These are phyloP conservation scores for Physcomitrium patens DNA, from an alignment of 225 moss, liverwort and hornwort genomes.

Conservation along the genomic window DNA sequence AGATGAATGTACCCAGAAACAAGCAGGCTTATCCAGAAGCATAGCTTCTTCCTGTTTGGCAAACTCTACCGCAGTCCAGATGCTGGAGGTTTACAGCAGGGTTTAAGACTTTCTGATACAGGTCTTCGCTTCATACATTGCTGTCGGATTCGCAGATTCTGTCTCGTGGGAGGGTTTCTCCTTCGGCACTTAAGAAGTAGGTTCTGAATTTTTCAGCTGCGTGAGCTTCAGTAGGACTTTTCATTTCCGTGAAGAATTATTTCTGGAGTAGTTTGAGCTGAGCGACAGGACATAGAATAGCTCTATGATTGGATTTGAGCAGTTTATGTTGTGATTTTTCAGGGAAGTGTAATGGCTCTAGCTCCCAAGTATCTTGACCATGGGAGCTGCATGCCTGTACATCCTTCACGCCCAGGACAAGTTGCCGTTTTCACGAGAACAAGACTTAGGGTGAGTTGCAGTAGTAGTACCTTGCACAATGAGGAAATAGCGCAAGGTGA, in stretches of 20 bases:
- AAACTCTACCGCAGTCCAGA: background rate
- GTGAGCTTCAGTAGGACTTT: background rate
- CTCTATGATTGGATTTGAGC: slow-evolving; percentile 9
- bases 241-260: too few relatives aligned
- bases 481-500: slow-evolving; percentile 38
- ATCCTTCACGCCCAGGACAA: slow-evolving; percentile 26
- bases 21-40: slow-evolving; percentile 47
- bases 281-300: background rate
- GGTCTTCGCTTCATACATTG: background rate
- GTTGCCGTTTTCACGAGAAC: slow-evolving; percentile 14
- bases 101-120: slow-evolving; percentile 40
- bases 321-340: slow-evolving; percentile 23
- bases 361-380: slow-evolving; percentile 47
- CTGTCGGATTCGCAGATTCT: slow-evolving; percentile 4
- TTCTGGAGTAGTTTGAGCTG: too few relatives aligned
- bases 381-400: slow-evolving; percentile 40
- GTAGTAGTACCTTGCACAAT: slow-evolving; percentile 44
- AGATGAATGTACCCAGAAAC: slow-evolving; percentile 14
- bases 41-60: background rate
- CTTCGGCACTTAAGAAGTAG: background rate
- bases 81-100: slow-evolving; percentile 35
- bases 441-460: slow-evolving; percentile 42
- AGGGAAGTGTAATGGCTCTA: slow-evolving; percentile 44
- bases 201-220: background rate
- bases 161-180: background rate